A percentile compares a stretch with the other conserved stretches of the same genome.
Evolutionary conservation across 1,284 basidiomycete genomes (phyloP).

Genomic region (Singerocomus rubriflavus): DNA sequence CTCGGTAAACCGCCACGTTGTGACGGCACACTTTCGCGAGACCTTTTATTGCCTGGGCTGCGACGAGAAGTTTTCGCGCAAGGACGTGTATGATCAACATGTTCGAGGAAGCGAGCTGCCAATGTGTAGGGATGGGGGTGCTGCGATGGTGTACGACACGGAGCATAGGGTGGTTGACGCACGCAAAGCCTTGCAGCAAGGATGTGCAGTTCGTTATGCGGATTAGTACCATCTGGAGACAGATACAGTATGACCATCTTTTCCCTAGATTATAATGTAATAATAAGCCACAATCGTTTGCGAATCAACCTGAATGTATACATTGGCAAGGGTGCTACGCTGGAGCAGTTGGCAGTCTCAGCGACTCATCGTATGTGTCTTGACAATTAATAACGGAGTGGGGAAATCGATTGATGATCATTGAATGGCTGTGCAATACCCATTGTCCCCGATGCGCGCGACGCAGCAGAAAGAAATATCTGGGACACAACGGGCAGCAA

Average conservation of each 20-base stretch:
- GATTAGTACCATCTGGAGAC: not conserved
- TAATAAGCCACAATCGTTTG: no score
- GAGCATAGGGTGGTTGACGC: not conserved
- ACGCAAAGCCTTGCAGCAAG: not conserved
- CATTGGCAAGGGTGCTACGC: no score
- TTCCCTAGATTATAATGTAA: no score
- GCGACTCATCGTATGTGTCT: no score
- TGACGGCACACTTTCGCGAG: constrained; percentile 12
- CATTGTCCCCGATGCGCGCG: no score
- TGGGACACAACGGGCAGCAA: no score
- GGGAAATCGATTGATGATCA: not conserved
- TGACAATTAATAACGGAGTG: no score
- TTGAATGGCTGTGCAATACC: not conserved
- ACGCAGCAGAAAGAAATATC: not conserved
- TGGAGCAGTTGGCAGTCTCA: no score
- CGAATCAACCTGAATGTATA: no score
- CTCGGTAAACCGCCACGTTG: constrained; percentile 12
- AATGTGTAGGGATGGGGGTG: not conserved
- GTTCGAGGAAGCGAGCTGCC: not conserved
- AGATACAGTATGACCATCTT: no score
- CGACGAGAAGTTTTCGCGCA: not conserved
- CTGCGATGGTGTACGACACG: constrained; percentile 1
- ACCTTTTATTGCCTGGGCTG: constrained; percentile 8
- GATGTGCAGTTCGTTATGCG: not conserved
- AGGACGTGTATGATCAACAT: constrained; percentile 11